These are phyloP conservation scores for Pilatotrama ljubarskyi DNA, from an alignment of 768 basidiomycete genomes.

Conservation along the genomic window DNA sequence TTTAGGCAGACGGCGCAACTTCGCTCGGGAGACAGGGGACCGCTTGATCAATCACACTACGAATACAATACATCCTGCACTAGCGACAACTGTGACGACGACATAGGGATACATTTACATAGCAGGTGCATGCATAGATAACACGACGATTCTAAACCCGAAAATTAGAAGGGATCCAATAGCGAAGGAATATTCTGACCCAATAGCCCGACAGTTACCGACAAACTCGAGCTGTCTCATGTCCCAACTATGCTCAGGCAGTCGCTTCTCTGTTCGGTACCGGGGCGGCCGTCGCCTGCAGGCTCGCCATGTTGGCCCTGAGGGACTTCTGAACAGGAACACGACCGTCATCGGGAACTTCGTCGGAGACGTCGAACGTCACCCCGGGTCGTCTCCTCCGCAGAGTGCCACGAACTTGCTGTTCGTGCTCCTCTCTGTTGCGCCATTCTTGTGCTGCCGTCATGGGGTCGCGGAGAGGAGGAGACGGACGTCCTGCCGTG, in stretches of 20 bases:
- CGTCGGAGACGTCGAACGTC: constrained; percentile 34
- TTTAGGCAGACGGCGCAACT: too few relatives aligned
- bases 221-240: not conserved
- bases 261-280: constrained; percentile 10
- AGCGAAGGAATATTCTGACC: not conserved
- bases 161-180: not conserved
- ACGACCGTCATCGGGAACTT: constrained; percentile 24
- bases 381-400: constrained; percentile 36
- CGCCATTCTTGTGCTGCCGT: constrained; percentile 72
- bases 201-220: not conserved
- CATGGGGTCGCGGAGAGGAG: constrained; percentile 63
- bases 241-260: not conserved
- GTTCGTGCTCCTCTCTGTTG: constrained; percentile 57
- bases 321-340: constrained; percentile 15
- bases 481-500: constrained; percentile 52
- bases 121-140: constrained; percentile 16
- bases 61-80: constrained; percentile 16
- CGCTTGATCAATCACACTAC: not conserved
- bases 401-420: constrained; percentile 36
- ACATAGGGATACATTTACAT: constrained; percentile 24
- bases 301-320: constrained; percentile 3
- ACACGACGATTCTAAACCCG: constrained; percentile 8
- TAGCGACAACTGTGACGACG: constrained; percentile 9
- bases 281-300: constrained; percentile 1
- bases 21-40: too few relatives aligned